Conservation (phyloP, 2,329 filamentous ascomycete species). For the Microsporum canis region DNA sequence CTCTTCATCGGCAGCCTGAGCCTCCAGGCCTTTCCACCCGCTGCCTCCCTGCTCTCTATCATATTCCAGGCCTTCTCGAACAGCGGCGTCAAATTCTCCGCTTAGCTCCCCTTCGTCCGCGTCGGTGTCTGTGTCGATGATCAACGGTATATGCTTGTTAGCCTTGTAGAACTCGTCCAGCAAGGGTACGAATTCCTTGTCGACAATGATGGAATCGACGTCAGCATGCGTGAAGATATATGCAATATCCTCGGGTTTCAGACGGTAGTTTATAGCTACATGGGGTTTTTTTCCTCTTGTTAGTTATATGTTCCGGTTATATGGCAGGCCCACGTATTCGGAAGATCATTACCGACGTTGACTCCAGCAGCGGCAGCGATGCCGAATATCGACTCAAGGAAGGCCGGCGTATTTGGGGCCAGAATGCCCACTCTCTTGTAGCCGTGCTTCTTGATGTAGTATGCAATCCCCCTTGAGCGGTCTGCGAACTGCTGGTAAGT, state of each 20-base stretch:
- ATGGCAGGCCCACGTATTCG: not conserved
- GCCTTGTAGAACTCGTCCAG: conserved; percentile 53
- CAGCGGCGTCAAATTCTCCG: conserved; percentile 72
- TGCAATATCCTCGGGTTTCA: conserved; percentile 73
- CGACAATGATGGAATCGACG: conserved; percentile 76
- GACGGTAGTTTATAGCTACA: conserved; percentile 54
- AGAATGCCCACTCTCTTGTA: conserved; percentile 73
- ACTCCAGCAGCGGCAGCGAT: conserved; percentile 71
- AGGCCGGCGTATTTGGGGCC: conserved; percentile 85
- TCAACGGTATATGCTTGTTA: conserved; percentile 54
- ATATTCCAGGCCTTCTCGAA: conserved; percentile 65
- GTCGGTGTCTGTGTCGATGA: conserved; percentile 80
- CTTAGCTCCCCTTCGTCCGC: conserved; percentile 58
- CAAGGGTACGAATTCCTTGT: conserved; percentile 64
- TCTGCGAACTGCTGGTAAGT: conserved; percentile 75
- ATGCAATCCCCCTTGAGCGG: conserved; percentile 75
- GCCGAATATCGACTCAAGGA: conserved; percentile 81
- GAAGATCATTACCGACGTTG: conserved; percentile 46
- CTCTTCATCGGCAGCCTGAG: conserved; percentile 63
- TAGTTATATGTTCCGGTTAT: not conserved
- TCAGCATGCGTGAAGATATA: conserved; percentile 87
- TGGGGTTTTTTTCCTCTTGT: not conserved
- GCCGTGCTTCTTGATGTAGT: conserved; percentile 65
- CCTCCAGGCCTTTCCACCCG: conserved; percentile 67
- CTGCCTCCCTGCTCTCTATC: conserved; percentile 54